Evolutionary conservation across 257 asterid species (phyloP), one percentile per base, ranked within the genome.

Genomic region (Ophiorrhiza pumila): DNA sequence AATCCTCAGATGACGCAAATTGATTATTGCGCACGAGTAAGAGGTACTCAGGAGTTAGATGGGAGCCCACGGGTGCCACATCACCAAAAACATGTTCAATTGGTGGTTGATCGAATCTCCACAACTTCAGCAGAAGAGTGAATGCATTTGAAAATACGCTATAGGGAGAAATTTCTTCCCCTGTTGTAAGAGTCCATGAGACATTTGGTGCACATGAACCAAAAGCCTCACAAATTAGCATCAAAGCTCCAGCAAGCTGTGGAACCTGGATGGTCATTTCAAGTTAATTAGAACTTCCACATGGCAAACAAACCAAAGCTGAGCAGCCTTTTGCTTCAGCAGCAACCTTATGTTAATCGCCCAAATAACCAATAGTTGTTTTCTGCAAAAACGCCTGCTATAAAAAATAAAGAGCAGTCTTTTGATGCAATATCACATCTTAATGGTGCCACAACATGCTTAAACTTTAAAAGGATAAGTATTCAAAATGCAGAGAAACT

Each of bases 51-150:
- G 98, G 99, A 73, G 96, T 88, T 78, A 87, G 69, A 70, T 70
- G 94, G 72, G 96, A 83, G 71, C 89, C 97, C 68, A 88, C 91
- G 25, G 96, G 89, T 49, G 86, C 78, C 76, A 74, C 84, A 74
- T 89, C 97, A 65, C 96, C 97, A 74, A 41, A 72, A 27, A 85
- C 87, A 77, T 84, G 83, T 71, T 92, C 97, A 77, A 90, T 41
- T 60, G 98, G 99, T 43, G 97, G 96, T 72, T 85, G 94, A 73
- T 95, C 96, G 62, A 90, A 95, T 87, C 94, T 90, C 99, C 99
- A 95, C 77, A 95, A 74, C 83, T 87, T 90, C 83, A 95, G 84
- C 82, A 95, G 88, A 83, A 87, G 88, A 74, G 92, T 83, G 76
- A 95, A 92, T 68, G 98, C 99, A 84, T 95, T 92, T 74, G 99